Base-by-base conservation (phyloP, 208 protist species). In the Herpetomonas tarakana region DNA sequence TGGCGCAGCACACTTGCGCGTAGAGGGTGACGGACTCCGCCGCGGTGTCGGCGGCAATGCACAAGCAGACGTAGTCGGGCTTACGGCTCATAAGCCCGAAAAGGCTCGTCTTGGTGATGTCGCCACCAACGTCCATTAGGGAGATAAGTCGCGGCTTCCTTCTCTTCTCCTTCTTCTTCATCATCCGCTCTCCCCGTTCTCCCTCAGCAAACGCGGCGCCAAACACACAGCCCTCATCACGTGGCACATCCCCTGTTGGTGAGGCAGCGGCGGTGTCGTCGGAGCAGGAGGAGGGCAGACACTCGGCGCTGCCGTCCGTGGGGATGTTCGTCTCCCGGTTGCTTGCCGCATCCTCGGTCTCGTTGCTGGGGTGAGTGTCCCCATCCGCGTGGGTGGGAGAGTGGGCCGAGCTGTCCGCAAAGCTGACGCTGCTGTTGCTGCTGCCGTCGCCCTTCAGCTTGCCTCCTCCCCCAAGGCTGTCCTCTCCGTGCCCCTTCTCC, bases 71-170 rank as follows among this genome's bases (percentile, higher is more conserved):
- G 78, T 96, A 98, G 58, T 98, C 92, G 0, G 96, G 96, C 41
- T 61, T 52, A 14, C 79, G 76, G 45, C 94, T 96, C 60, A 97
- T 98, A 45, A 99, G 78, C 2, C 97, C 97, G 76, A 91, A 92
- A 26, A 95, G 69, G 71, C 86, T 91, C 41, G 73, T 76, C 55
- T 91, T 94, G 27, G 79, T 84, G 53, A 94, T 74, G 66, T 86
- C 84, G 54, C 83, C 84, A 14, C 88, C 88, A 11, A 84, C 60
- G 61, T 94, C 88, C n/a, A 91, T 83, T 1, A 94, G 58, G 21
- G 71, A 63, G 61, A 86, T 80, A 55, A 64, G 67, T 6, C 67
- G 68, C 28, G 61, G 63, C 1, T 14, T 6, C 14, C 14, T 41
- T 14, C 35, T 41, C 14, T 6, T 18, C 35, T 41, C 35, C 35